These are phyloP conservation scores for Metarhizium guizhouense DNA, from an alignment of 2,329 filamentous ascomycete genomes.

Conservation along the genomic window DNA sequence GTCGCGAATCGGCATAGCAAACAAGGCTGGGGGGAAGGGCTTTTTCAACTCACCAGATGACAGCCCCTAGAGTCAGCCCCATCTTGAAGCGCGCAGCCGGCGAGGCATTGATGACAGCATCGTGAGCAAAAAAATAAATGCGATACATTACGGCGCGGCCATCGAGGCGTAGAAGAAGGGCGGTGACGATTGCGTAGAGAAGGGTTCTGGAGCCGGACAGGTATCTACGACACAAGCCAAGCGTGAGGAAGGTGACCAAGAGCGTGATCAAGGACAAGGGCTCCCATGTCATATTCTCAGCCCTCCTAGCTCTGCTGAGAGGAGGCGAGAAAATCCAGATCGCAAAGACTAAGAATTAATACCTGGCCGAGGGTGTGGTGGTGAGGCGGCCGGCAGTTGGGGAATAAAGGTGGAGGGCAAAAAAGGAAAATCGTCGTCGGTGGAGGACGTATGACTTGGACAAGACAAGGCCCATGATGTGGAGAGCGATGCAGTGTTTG, in stretches of 20 bases:
- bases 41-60: constrained; percentile 38
- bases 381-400: constrained; percentile 1
- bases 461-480: background rate
- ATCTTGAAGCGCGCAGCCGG: constrained; percentile 43
- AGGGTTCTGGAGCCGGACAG: constrained; percentile 22
- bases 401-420: background rate
- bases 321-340: background rate
- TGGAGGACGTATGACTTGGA: background rate
- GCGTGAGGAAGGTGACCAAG: constrained; percentile 28
- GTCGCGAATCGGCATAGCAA: background rate
- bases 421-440: background rate
- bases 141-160: constrained; percentile 20
- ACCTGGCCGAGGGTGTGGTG: background rate
- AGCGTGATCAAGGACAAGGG: constrained; percentile 30
- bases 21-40: constrained; percentile 1
- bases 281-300: constrained; percentile 36
- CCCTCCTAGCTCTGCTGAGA: constrained; percentile 10
- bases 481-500: background rate
- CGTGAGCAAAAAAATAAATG: constrained; percentile 18
- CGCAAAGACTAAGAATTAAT: background rate
- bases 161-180: constrained; percentile 23
- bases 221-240: constrained; percentile 27
- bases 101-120: constrained; percentile 35
- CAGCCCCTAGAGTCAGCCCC: constrained; percentile 43
- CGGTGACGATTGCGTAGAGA: constrained; percentile 22